Evolutionary conservation across 345 rosid species (phyloP).

Genomic region (Eucalyptus virginea): DNA sequence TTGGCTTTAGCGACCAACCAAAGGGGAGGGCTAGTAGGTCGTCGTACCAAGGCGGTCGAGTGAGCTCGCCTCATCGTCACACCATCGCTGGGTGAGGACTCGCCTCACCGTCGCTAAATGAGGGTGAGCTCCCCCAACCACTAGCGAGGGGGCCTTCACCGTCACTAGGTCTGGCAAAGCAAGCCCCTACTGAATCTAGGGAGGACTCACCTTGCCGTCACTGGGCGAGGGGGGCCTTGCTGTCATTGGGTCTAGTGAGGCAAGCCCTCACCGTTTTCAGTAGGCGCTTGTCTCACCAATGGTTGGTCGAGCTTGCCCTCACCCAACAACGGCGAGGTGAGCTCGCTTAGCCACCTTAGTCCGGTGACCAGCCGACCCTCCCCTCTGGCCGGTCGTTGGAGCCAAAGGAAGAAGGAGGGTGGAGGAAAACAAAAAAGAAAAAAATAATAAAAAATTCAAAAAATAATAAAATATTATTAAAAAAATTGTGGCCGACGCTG

Average conservation of each 20-base stretch:
- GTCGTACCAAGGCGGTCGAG: fast-evolving
- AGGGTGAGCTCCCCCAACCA: too few species aligned
- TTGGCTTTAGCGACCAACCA: fast-evolving
- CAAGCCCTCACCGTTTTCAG: fast-evolving
- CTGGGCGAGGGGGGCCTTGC: fast-evolving
- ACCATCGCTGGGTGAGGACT: fast-evolving
- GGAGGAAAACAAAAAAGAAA: too few species aligned
- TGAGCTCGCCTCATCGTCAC: fast-evolving
- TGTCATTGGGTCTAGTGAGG: too few species aligned
- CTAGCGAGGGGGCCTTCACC: fast-evolving
- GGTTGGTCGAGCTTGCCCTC: too few species aligned
- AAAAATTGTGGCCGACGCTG: fast-evolving
- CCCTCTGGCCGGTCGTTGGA: fast-evolving
- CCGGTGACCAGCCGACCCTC: fast-evolving
- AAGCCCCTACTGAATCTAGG: fast-evolving
- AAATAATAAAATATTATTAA: too few species aligned
- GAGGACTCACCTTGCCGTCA: fast-evolving
- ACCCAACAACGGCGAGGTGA: too few species aligned
- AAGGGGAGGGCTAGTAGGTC: too few species aligned
- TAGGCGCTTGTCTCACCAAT: fast-evolving
- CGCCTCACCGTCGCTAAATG: fast-evolving
- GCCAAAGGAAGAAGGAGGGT: too few species aligned
- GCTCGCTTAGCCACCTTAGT: fast-evolving
- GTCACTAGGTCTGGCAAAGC: fast-evolving
- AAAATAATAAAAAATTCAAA: too few species aligned